Percentiles rank a stretch among this genome's conserved stretches.
Evolutionary conservation across 2,329 filamentous ascomycete species (phyloP).

Genomic region (Celoporthe dispersa): DNA sequence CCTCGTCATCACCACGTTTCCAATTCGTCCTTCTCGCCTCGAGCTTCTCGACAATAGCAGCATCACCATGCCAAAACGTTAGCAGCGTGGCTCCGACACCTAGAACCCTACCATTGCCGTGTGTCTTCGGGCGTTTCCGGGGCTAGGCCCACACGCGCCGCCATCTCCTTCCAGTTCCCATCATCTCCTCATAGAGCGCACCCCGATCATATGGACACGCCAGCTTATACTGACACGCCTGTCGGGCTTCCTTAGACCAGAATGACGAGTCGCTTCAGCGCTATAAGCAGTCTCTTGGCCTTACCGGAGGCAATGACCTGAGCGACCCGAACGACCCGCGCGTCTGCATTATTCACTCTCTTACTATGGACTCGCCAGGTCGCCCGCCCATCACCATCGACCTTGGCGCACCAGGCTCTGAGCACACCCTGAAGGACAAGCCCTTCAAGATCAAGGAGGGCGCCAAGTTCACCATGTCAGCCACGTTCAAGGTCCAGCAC

Average conservation of each 20-base stretch:
- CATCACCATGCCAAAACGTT: neutral
- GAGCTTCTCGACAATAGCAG: neutral
- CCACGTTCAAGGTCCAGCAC: conserved; percentile 93
- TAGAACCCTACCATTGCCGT: neutral
- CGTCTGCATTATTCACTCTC: conserved; percentile 89
- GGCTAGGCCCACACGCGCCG: neutral
- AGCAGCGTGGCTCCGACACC: neutral
- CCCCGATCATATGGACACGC: neutral
- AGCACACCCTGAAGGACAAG: conserved; percentile 81
- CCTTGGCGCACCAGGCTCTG: conserved; percentile 72
- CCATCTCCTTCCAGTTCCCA: neutral
- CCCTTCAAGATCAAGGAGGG: conserved; percentile 99
- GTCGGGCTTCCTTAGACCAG: conserved; percentile 52
- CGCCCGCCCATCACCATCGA: conserved; percentile 88
- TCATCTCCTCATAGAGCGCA: neutral
- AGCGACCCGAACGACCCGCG: conserved; percentile 81
- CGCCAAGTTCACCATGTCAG: conserved; percentile 91
- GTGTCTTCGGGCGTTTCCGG: neutral
- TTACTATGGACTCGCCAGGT: conserved; percentile 84
- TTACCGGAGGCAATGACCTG: conserved; percentile 73
- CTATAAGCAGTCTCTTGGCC: conserved; percentile 95
- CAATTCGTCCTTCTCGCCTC: neutral
- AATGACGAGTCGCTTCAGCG: conserved; percentile 93
- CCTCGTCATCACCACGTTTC: neutral
- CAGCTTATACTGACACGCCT: neutral